Percentiles rank a stretch among this genome's conserved stretches.
Evolutionary conservation across 2,329 filamentous ascomycete genomes (phyloP).

Genomic region (Elsinoe perseae): DNA sequence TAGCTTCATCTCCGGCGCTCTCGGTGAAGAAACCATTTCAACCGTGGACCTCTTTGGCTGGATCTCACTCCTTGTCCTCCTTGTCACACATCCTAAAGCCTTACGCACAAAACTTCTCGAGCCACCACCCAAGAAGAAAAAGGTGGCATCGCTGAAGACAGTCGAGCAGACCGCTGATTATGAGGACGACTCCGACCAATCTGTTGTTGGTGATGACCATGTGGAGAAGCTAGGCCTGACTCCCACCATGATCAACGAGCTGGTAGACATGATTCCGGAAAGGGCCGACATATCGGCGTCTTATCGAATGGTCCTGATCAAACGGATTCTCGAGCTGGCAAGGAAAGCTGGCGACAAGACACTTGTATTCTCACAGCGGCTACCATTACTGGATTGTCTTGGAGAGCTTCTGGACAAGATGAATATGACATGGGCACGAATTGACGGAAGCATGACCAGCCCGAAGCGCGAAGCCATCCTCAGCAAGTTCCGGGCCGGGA

Average conservation of each 20-base stretch:
- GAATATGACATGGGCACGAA: slow-evolving; percentile 43
- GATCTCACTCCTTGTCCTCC: slow-evolving; percentile 45
- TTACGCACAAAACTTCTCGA: slow-evolving; percentile 45
- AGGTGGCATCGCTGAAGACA: no score
- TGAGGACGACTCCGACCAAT: slow-evolving; percentile 16
- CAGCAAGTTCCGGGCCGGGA: slow-evolving; percentile 60
- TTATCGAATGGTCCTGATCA: slow-evolving; percentile 60
- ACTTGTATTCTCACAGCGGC: slow-evolving; percentile 70
- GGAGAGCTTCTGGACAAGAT: slow-evolving; percentile 47
- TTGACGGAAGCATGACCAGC: slow-evolving; percentile 60
- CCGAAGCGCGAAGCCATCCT: slow-evolving; percentile 53
- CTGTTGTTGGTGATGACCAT: slow-evolving; percentile 28
- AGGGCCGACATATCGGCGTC: slow-evolving; percentile 42
- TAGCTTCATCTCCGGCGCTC: slow-evolving; percentile 30
- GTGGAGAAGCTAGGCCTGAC: slow-evolving; percentile 35
- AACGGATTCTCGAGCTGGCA: slow-evolving; percentile 61
- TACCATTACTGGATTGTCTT: slow-evolving; percentile 63
- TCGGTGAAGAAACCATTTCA: slow-evolving; percentile 30
- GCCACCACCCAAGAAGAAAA: slow-evolving; percentile 20
- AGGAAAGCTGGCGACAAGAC: slow-evolving; percentile 60
- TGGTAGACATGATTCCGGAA: slow-evolving; percentile 12
- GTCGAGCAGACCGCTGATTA: no score
- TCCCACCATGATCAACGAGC: slow-evolving; percentile 29
- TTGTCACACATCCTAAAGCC: slow-evolving; percentile 52
- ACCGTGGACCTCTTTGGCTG: slow-evolving; percentile 47